Base-by-base conservation (phyloP, 148 eudicot species). In the Pharnaceum exiguum region DNA sequence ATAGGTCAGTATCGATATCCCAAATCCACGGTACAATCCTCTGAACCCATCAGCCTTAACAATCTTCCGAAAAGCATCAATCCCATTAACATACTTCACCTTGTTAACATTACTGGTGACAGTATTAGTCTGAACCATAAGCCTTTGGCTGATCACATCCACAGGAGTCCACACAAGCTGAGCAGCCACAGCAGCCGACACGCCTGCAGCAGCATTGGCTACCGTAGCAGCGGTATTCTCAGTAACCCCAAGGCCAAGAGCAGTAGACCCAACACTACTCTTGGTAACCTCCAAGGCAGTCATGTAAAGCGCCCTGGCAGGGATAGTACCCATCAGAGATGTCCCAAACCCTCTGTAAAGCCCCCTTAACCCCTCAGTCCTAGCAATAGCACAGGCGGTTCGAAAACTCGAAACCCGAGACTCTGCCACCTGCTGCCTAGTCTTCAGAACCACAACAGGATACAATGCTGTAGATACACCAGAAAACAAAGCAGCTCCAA, bases 81-180 rank as follows among this genome's bases (percentile, higher is more conserved):
- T 40, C 25, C 97, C 97, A 40, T 78, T 81, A 2, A 61, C 62
- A 29, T 71, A 71, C 5, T 35, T 44, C 33, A 19, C 18, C 26
- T 46, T 60, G 47, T 51, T 57, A 29, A 16, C 13, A 17, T 59
- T 36, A 5, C 22, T 11, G 5, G 28, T 25, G 47, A 45, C 28
- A n/a, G 50, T 29, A 19, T 48, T 77, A 0, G 82, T 79, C 57
- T 90, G 95, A 1, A 85, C 96, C 97, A 91, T 87, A 0, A 91
- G 75, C 29, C 97, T 55, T 51, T 91, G 97, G 75, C 87, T 91
- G 0, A 91, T 73, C 2, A 91, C 97, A 70, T 91, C 97, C 40
- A 91, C 69, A 0, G 97, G 96, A 3, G 96, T 91, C 97, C 97
- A 91, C 22, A 91, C 97, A 11, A 91, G 62, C 71, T 91, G 97